phyloP scores from a whole-genome alignment of 2,329 filamentous ascomycete genomes.

The Talaromyces sp. region DNA sequence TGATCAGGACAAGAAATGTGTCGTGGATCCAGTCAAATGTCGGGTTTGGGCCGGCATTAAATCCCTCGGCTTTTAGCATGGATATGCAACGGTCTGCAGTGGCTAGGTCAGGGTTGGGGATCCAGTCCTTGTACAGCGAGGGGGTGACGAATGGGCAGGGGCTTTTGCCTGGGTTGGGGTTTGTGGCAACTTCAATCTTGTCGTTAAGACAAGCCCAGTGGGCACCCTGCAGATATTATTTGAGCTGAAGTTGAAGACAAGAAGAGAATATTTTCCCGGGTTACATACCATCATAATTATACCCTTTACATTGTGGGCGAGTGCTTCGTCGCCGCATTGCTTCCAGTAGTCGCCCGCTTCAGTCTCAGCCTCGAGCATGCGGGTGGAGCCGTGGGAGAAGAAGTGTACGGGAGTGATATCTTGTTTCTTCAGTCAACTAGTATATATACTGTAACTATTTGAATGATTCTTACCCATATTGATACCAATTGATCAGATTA shows the following conservation, averaged over 20 bases:
- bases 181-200: conserved; percentile 56
- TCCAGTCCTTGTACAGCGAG: conserved; percentile 58
- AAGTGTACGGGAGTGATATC: not conserved
- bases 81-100: conserved; percentile 47
- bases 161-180: conserved; percentile 56
- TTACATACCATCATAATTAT: conserved; percentile 52
- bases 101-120: conserved; percentile 54
- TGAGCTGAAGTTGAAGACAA: too few relatives aligned
- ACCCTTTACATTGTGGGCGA: not conserved
- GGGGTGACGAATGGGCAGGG: conserved; percentile 64
- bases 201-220: conserved; percentile 58
- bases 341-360: not conserved
- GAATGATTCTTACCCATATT: not conserved
- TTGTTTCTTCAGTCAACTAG: not conserved
- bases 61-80: conserved; percentile 47
- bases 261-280: not conserved
- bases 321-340: not conserved
- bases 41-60: conserved; percentile 49
- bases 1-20: conserved; percentile 62
- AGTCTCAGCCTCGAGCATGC: not conserved
- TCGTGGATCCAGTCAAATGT: conserved; percentile 69
- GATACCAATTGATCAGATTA: too few relatives aligned
- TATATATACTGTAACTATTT: too few relatives aligned
- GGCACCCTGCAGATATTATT: conserved; percentile 41
- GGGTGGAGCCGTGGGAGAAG: not conserved